phyloP scores from a whole-genome alignment of 2,329 filamentous ascomycete genomes.

The Epichloe glyceriae region DNA sequence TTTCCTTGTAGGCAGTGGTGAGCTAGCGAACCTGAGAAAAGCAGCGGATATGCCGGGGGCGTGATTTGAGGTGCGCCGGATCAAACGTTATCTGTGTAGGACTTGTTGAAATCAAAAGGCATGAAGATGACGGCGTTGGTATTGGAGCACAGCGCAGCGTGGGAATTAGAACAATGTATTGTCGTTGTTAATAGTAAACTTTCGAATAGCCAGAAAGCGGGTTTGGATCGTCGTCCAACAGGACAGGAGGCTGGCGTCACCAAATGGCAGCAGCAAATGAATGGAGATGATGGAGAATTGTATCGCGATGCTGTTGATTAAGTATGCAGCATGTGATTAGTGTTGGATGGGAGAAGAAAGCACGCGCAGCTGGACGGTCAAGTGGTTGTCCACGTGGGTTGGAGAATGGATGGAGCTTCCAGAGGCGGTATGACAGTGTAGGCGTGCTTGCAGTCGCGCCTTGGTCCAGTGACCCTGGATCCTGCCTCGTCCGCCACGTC shows the following conservation, averaged over 20 bases:
- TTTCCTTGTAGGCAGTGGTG: not conserved
- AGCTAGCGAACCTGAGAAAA: not conserved
- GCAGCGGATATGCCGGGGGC: not conserved
- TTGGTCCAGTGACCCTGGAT: no score
- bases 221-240: not conserved
- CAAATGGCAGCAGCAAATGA: not conserved
- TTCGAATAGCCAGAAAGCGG: not conserved
- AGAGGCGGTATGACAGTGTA: no score
- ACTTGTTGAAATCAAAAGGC: not conserved
- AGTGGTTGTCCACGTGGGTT: conserved; percentile 1
- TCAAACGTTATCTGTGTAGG: not conserved
- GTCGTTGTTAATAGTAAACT: not conserved
- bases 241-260: not conserved
- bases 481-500: no score
- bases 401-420: not conserved
- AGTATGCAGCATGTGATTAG: not conserved
- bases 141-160: not conserved
- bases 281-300: not conserved
- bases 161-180: not conserved
- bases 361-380: not conserved
- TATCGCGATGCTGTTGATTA: not conserved
- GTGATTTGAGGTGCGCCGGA: not conserved
- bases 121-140: not conserved
- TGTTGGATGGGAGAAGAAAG: not conserved
- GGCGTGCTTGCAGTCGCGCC: no score